Evolutionary conservation across 345 rosid genomes (phyloP).

Genomic region (Linum tenue): DNA sequence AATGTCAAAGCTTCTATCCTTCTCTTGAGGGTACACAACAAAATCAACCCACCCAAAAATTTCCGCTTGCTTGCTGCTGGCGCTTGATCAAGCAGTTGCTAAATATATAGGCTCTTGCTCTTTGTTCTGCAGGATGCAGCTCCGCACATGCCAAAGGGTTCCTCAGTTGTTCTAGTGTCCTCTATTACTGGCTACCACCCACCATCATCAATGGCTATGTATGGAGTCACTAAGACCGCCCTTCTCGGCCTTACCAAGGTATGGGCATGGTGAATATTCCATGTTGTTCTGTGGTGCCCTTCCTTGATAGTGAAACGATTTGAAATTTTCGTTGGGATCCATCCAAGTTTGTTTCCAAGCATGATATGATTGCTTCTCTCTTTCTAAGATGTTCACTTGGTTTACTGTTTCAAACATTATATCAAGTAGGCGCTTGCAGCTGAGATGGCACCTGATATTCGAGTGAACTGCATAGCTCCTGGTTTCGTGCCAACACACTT

Average conservation of each 20-base stretch:
- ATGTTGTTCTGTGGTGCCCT: too few species aligned
- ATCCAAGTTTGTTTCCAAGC: not conserved
- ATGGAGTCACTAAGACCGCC: slow-evolving; percentile 92
- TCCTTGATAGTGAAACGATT: not conserved
- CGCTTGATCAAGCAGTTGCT: not conserved
- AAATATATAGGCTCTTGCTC: not conserved
- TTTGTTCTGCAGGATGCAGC: slow-evolving; percentile 50
- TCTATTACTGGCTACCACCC: slow-evolving; percentile 67
- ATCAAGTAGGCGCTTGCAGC: slow-evolving; percentile 64
- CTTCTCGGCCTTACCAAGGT: slow-evolving; percentile 90
- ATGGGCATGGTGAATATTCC: not conserved
- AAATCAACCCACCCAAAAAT: not conserved
- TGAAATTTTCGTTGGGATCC: too few species aligned
- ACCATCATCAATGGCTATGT: slow-evolving; percentile 56
- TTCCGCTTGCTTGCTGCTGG: not conserved
- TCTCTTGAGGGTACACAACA: slow-evolving; percentile 40
- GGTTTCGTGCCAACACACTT: slow-evolving; percentile 87
- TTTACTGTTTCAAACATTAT: not conserved
- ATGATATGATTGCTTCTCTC: not conserved
- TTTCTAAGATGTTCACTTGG: not conserved
- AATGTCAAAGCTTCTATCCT: slow-evolving; percentile 70
- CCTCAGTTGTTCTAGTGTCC: slow-evolving; percentile 65
- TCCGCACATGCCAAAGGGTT: slow-evolving; percentile 66
- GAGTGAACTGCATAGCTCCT: slow-evolving; percentile 80
- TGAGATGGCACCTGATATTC: slow-evolving; percentile 77